Base-by-base conservation (phyloP, 1,139 yeast genomes). In the Kodamaea alishanica region DNA sequence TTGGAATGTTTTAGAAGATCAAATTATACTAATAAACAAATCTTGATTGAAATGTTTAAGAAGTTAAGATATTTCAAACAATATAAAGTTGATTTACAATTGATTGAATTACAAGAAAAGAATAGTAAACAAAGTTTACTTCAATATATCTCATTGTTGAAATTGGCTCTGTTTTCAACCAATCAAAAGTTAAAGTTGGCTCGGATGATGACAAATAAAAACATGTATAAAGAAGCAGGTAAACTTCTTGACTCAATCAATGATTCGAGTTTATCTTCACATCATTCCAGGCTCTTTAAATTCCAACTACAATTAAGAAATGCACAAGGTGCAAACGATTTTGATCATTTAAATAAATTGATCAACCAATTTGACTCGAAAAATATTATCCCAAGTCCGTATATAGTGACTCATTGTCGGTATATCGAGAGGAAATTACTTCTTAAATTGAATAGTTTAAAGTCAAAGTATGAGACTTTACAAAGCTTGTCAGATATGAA, bases 331-430 rank as follows among this genome's bases (percentile, higher is more conserved):
- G 28, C 38, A 8, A 41, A 39, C 28, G 46, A 63, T 11, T 63
- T 48, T 35, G 46, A 42, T 3, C 44, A 40, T 4, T 56, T 67
- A 41, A 35, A 44, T 8, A 33, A 46, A 20, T 42, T 46, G 6
- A 48, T 70, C 6, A 55, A 59, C 2, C 39, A 47, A 3, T 70
- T 70, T 43, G 66, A 70, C 1, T 45, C 68, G 4, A 51, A 64
- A 31, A 56, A 55, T 2, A 53, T 60, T 11, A 50, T 54, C 2
- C 49, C 69, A n/a, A 62, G 64, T 32, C 73, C 71, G 2, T 70
- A 63, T 44, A 46, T 69, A 12, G 50, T 56, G 39, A 52, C 58
- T 33, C 71, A 69, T 34, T 58, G 67, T 37, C 52, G 56, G 30
- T 56, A 42, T 34, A 50, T 70, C 10, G 71, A 66, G 41, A 54